Percentiles rank a stretch among this genome's conserved stretches.
Conservation (phyloP, 441 rosid species). For the Cnidoscolus chayamansa region DNA sequence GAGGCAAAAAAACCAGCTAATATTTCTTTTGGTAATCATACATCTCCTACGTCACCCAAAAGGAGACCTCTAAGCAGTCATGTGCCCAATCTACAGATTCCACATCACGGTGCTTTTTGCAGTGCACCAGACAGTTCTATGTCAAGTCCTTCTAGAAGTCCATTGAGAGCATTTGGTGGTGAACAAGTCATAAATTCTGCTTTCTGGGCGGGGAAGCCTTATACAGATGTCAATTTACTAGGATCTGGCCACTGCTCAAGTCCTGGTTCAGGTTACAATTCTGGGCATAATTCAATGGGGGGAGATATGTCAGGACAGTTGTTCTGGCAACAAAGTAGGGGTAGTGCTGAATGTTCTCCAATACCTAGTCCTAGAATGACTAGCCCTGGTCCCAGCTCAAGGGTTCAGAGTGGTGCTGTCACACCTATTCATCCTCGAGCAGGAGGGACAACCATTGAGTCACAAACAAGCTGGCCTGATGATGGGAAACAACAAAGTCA, state of each 20-base stretch:
- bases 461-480: slow-evolving; percentile 59
- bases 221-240: slow-evolving; percentile 48
- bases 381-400: slow-evolving; percentile 90
- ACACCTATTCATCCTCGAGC: slow-evolving; percentile 84
- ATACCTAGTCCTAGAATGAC: slow-evolving; percentile 93
- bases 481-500: slow-evolving; percentile 76
- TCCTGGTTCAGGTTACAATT: slow-evolving; percentile 92
- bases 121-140: slow-evolving; percentile 93
- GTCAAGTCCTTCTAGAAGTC: slow-evolving; percentile 99
- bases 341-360: slow-evolving; percentile 98
- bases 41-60: slow-evolving; percentile 57
- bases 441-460: slow-evolving; percentile 56
- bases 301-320: slow-evolving; percentile 87
- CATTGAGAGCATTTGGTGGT: slow-evolving; percentile 60
- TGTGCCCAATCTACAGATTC: slow-evolving; percentile 68
- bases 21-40: slow-evolving; percentile 42
- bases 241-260: slow-evolving; percentile 92
- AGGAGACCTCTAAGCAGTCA: slow-evolving; percentile 46
- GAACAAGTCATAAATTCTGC: slow-evolving; percentile 66
- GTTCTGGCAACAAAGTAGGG: slow-evolving; percentile 87
- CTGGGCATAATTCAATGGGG: slow-evolving; percentile 93
- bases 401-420: slow-evolving; percentile 88
- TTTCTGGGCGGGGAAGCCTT: slow-evolving; percentile 47
- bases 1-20: slow-evolving; percentile 57
- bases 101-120: slow-evolving; percentile 51